A percentile compares a stretch with the other conserved stretches of the same genome.
These are phyloP conservation scores for Calonectria fujianensis DNA, from an alignment of 2,329 filamentous ascomycete genomes.

Conservation along the genomic window DNA sequence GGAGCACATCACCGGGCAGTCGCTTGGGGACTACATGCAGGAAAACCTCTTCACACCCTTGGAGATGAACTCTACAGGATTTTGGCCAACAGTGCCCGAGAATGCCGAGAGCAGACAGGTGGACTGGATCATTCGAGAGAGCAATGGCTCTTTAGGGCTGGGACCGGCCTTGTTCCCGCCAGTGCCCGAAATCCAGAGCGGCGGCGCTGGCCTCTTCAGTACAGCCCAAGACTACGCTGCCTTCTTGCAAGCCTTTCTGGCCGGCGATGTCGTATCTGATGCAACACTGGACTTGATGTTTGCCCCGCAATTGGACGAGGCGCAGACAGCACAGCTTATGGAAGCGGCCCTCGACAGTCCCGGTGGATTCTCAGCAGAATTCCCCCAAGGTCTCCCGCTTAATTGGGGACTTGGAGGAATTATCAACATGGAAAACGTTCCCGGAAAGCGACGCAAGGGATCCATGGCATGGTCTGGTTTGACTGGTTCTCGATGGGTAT, in stretches of 20 bases:
- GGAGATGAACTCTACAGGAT: background rate
- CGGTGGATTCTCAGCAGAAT: background rate
- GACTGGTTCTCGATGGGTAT: background rate
- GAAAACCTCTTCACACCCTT: background rate
- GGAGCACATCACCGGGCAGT: background rate
- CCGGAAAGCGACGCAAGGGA: background rate
- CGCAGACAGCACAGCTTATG: background rate
- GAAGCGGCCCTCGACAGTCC: background rate
- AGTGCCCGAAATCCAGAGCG: background rate
- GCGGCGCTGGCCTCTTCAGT: background rate
- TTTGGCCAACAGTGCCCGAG: background rate
- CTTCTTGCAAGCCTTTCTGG: background rate
- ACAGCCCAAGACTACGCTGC: background rate
- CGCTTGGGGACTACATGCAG: background rate
- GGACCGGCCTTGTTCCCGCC: background rate
- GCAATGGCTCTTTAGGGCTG: background rate
- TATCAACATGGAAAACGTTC: background rate
- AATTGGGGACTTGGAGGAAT: background rate
- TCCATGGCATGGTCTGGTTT: background rate
- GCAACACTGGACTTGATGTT: conserved; percentile 4
- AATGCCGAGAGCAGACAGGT: background rate
- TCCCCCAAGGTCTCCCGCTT: background rate
- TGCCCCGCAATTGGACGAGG: background rate
- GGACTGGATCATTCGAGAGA: background rate
- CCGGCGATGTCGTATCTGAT: background rate